Evolutionary conservation across 257 asterid genomes (phyloP).

Genomic region (Paraleonurus japonicus): DNA sequence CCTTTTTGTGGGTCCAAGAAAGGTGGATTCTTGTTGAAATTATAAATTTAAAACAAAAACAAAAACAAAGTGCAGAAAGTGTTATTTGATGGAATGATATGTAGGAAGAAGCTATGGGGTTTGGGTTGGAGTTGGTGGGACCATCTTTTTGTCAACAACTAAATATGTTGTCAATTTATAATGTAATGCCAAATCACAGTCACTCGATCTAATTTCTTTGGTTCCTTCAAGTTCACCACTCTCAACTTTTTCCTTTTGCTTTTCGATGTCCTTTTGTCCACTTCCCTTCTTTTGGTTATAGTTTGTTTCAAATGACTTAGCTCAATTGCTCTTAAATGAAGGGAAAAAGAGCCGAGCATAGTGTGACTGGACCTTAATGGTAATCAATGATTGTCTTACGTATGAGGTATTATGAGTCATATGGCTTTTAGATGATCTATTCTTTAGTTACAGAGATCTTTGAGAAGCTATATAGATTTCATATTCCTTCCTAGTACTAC

Average conservation of each 20-base stretch:
- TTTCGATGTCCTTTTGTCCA: not conserved
- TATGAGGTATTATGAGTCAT: not conserved
- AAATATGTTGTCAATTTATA: slow-evolving; percentile 30
- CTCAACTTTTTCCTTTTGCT: slow-evolving; percentile 7
- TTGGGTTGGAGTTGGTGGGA: slow-evolving; percentile 37
- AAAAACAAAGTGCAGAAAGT: slow-evolving; percentile 20
- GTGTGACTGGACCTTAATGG: not conserved
- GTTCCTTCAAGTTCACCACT: slow-evolving; percentile 34
- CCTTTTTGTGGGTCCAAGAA: slow-evolving; percentile 34
- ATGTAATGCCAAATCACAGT: slow-evolving; percentile 27
- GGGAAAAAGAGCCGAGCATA: not conserved
- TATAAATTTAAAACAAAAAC: not conserved
- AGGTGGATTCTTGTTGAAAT: slow-evolving; percentile 26
- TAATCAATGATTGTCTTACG: not conserved
- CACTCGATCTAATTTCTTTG: slow-evolving; percentile 21
- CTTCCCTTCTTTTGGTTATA: not conserved
- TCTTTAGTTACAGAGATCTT: not conserved
- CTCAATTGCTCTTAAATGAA: slow-evolving; percentile 16
- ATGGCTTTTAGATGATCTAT: not conserved
- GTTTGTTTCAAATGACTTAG: not conserved
- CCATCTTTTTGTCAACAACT: slow-evolving; percentile 35
- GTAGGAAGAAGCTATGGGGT: slow-evolving; percentile 25
- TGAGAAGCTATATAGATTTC: not conserved
- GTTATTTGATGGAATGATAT: slow-evolving; percentile 31
- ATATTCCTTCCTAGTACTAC: not conserved